Conservation (phyloP, 139 green algal genomes). For the Gonium pectorale region DNA sequence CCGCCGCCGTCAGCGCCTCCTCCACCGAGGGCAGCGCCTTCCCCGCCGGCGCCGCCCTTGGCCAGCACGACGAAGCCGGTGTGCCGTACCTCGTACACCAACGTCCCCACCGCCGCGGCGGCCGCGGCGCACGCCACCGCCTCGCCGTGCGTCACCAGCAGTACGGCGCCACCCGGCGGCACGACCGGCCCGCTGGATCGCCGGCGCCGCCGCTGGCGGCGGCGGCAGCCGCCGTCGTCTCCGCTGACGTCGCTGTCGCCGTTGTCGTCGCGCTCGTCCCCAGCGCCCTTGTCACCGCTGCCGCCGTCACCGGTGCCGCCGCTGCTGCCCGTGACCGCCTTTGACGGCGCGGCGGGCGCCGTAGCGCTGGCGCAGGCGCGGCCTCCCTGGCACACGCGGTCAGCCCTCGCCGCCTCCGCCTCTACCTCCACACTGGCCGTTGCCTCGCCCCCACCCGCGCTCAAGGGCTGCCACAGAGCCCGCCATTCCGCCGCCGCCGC, state of each 20-base stretch:
- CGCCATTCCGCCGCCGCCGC: not conserved
- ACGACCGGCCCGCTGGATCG: not conserved
- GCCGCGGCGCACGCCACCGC: constrained; percentile 18
- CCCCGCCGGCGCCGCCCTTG: not conserved
- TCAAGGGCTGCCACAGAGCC: not conserved
- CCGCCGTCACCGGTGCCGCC: too few relatives aligned
- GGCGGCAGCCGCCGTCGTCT: not conserved
- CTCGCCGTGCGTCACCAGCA: constrained; percentile 38
- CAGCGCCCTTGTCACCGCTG: too few relatives aligned
- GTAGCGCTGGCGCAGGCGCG: not conserved
- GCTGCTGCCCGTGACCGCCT: not conserved
- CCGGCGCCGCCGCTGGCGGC: not conserved
- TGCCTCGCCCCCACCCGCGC: not conserved
- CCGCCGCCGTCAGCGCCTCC: not conserved
- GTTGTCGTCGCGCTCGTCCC: too few relatives aligned
- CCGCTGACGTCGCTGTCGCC: too few relatives aligned
- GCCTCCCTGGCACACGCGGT: not conserved
- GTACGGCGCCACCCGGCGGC: not conserved
- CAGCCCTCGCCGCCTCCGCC: not conserved
- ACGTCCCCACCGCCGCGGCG: not conserved
- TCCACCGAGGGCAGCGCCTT: not conserved
- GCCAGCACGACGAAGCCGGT: constrained; percentile 36
- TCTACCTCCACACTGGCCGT: not conserved
- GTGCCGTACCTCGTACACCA: constrained; percentile 44
- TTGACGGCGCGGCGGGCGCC: not conserved